Evolutionary conservation across 441 rosid species (phyloP).

Genomic region (Syzygium malaccense): DNA sequence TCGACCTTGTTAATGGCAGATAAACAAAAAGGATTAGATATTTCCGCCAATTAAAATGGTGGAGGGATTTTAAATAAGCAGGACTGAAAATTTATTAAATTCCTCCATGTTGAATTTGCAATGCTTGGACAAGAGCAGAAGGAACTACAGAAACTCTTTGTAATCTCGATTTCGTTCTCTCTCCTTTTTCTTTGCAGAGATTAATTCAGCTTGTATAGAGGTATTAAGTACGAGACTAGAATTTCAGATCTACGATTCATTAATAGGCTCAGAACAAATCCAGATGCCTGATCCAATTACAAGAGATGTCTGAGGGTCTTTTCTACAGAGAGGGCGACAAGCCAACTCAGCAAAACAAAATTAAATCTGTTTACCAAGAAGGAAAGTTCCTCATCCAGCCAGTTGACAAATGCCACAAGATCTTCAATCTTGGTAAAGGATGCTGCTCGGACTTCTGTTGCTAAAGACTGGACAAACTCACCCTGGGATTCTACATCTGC

Average conservation of each 20-base stretch:
- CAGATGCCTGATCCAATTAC: not conserved
- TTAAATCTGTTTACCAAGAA: constrained; percentile 59
- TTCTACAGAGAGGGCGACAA: not conserved
- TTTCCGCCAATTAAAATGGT: not conserved
- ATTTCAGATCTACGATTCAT: not conserved
- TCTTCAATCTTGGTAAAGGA: constrained; percentile 70
- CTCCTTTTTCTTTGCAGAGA: not conserved
- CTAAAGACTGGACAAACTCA: constrained; percentile 90
- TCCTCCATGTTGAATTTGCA: not conserved
- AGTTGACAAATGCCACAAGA: constrained; percentile 85
- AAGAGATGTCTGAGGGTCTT: not conserved
- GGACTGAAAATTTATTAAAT: not conserved
- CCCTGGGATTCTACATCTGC: constrained; percentile 99
- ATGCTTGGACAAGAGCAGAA: not conserved
- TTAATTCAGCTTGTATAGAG: not conserved
- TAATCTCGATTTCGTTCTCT: not conserved
- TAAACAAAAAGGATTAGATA: not conserved
- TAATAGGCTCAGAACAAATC: not conserved
- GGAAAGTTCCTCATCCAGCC: constrained; percentile 99
- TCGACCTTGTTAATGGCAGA: constrained; percentile 52
- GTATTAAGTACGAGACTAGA: not conserved
- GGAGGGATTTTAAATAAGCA: not conserved
- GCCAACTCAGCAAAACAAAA: not conserved
- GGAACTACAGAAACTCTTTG: not conserved
- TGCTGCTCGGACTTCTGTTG: constrained; percentile 81